phyloP scores from a whole-genome alignment of 768 basidiomycete genomes.

The Macrolepiota fuliginosa region DNA sequence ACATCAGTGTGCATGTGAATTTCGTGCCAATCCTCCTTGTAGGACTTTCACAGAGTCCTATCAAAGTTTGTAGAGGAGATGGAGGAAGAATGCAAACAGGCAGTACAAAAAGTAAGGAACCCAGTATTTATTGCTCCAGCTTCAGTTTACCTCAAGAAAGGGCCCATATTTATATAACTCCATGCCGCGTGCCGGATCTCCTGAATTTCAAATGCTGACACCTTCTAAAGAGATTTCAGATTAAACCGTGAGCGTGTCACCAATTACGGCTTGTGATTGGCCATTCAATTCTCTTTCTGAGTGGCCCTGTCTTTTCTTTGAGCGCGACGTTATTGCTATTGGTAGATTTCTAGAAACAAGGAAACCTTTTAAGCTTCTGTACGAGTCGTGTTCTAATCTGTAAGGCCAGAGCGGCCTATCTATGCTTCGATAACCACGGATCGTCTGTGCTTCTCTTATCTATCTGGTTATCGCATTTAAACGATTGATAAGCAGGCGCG shows the following conservation, averaged over 20 bases:
- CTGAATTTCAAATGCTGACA: not conserved
- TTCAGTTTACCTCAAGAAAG: not conserved
- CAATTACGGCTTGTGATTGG: not conserved
- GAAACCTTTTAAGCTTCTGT: not conserved
- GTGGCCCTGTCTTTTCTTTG: not conserved
- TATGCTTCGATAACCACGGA: not conserved
- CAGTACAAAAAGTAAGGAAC: not conserved
- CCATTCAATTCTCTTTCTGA: not conserved
- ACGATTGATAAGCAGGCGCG: not conserved
- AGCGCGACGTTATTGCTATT: not conserved
- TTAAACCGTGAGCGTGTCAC: not conserved
- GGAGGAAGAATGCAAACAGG: not conserved
- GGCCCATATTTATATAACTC: not conserved
- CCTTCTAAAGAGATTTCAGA: not conserved
- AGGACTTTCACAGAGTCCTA: not conserved
- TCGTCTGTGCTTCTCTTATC: not conserved
- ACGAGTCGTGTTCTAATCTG: not conserved
- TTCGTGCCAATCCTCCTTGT: not conserved
- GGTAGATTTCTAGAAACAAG: not conserved
- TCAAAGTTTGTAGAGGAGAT: not conserved
- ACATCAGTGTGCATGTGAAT: not conserved
- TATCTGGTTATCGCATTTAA: not conserved
- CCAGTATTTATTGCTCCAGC: conserved; percentile 1
- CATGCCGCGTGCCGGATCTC: not conserved
- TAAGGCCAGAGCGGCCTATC: not conserved